Percentiles rank a stretch among this genome's conserved stretches.
Evolutionary conservation across 1,139 yeast genomes (phyloP).

Genomic region (Taphrina flavorubra): DNA sequence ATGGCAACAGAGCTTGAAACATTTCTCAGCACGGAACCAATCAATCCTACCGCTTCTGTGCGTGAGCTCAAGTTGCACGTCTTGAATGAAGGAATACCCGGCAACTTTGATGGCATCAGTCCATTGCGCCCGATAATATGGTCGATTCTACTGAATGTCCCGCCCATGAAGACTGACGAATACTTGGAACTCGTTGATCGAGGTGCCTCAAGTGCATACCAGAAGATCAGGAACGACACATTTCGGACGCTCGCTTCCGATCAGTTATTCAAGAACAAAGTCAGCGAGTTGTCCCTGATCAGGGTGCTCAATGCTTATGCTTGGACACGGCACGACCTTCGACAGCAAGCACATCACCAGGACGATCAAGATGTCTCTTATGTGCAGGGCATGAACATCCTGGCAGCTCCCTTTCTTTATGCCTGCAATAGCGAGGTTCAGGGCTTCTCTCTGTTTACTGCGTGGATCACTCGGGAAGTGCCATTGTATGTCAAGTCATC

Average conservation of each 20-base stretch:
- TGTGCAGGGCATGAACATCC: slow-evolving; percentile 90
- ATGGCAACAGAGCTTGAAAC: slow-evolving; percentile 38
- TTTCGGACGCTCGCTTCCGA: slow-evolving; percentile 86
- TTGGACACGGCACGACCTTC: slow-evolving; percentile 53
- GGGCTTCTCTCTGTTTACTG: slow-evolving; percentile 74
- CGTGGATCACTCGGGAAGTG: slow-evolving; percentile 64
- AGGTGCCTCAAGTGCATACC: slow-evolving; percentile 65
- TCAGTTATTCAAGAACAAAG: slow-evolving; percentile 65
- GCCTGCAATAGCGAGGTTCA: slow-evolving; percentile 82
- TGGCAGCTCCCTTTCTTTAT: slow-evolving; percentile 83
- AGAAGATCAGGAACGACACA: slow-evolving; percentile 83
- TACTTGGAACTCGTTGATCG: slow-evolving; percentile 63
- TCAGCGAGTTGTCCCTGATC: slow-evolving; percentile 69
- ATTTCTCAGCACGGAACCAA: slow-evolving; percentile 15
- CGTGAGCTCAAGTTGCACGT: slow-evolving; percentile 33
- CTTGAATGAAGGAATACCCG: slow-evolving; percentile 34
- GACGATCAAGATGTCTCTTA: slow-evolving; percentile 53
- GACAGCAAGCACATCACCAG: background rate
- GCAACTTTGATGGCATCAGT: slow-evolving; percentile 32
- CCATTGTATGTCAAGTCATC: slow-evolving; percentile 82
- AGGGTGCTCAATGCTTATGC: slow-evolving; percentile 79
- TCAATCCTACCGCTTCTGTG: slow-evolving; percentile 5
- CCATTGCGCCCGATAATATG: slow-evolving; percentile 80
- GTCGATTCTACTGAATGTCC: slow-evolving; percentile 74
- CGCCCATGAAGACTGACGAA: slow-evolving; percentile 59